phyloP scores from a whole-genome alignment of 2,329 filamentous ascomycete genomes.

The Colletotrichum euphorbiae region DNA sequence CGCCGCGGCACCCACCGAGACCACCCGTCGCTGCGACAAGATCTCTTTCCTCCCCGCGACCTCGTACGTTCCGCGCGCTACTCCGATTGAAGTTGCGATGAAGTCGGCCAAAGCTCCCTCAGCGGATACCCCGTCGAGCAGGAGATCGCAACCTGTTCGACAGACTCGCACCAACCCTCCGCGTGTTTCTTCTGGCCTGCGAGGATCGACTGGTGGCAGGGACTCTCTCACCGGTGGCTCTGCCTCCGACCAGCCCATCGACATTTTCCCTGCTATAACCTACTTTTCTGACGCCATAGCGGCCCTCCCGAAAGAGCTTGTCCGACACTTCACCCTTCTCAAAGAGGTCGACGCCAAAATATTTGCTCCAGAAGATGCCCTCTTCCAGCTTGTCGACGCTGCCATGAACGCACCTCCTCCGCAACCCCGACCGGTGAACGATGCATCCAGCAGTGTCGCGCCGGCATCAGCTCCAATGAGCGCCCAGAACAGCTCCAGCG shows the following conservation, averaged over 20 bases:
- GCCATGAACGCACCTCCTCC: conserved; percentile 66
- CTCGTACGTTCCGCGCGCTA: conserved; percentile 11
- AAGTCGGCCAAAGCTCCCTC: conserved; percentile 65
- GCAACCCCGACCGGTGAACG: conserved; percentile 57
- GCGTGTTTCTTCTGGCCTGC: conserved; percentile 60
- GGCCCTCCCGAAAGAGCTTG: conserved; percentile 92
- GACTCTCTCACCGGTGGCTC: conserved; percentile 59
- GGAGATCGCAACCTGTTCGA: conserved; percentile 72
- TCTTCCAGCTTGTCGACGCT: conserved; percentile 79
- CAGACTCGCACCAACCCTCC: conserved; percentile 74
- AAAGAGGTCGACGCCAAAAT: conserved; percentile 99
- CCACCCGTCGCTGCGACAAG: conserved; percentile 8
- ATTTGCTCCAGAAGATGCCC: conserved; percentile 84
- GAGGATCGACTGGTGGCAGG: conserved; percentile 57
- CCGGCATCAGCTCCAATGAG: conserved; percentile 61
- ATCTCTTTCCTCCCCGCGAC: conserved; percentile 17
- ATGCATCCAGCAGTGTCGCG: conserved; percentile 56
- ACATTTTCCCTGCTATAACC: conserved; percentile 74
- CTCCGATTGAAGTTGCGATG: conserved; percentile 52
- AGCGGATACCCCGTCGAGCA: conserved; percentile 59
- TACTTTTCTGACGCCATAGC: conserved; percentile 93
- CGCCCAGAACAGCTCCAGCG: conserved; percentile 61
- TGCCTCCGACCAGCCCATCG: conserved; percentile 68
- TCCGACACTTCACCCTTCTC: conserved; percentile 93
- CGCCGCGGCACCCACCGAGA: conserved; percentile 2